Base-by-base conservation (phyloP, 1,284 basidiomycete species). In the Pseudozyma thailandica region DNA sequence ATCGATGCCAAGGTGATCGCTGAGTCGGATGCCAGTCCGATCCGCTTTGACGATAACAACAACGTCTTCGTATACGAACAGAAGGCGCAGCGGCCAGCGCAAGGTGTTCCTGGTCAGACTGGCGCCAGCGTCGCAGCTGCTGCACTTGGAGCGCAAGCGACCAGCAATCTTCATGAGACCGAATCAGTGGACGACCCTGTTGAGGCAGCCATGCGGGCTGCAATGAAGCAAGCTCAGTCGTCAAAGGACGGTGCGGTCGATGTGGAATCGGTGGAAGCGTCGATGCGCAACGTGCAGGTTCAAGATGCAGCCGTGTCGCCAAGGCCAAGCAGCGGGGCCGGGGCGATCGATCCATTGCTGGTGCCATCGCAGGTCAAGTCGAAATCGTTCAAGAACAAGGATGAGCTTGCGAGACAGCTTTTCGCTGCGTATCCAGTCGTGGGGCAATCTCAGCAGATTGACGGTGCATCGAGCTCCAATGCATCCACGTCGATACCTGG, bases 1-100 rank as follows among this genome's bases (percentile, higher is more conserved):
- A 85, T 87, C 25, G 94, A 97, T 77, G 91, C 90, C 1, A 87
- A 86, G 64, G 84, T 84, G 9, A 80, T 94, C n/a, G 87, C 87
- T 13, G 85, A 86, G 45, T 84, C 87, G 47, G 86, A 88, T 83
- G 61, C 69, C 3, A 73, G 79, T 27, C 77, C 71, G 1, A 62
- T 82, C n/a, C 50, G 37, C 6, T 80, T 73, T 44, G 76, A 79
- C 43, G 75, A 81, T 27, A 64, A 28, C 21, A 66, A 72, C 27
- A 72, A 72, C 21, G 45, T 63, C 16, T 81, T 81, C 45, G 51
- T 62, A 23, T 66, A 69, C 23, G 42, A 49, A 37, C 48, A 48
- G n/a, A 39, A 30, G 21, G 3, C 35, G 21, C 37, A 21, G 23
- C 23, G 35, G 16, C 12, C 35, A 26, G 26, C 26, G 27, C n/a